Evolutionary conservation across 805 yeast genomes (phyloP), one percentile per base, ranked within the genome.

Genomic region (Cyberlindnera meyerae): DNA sequence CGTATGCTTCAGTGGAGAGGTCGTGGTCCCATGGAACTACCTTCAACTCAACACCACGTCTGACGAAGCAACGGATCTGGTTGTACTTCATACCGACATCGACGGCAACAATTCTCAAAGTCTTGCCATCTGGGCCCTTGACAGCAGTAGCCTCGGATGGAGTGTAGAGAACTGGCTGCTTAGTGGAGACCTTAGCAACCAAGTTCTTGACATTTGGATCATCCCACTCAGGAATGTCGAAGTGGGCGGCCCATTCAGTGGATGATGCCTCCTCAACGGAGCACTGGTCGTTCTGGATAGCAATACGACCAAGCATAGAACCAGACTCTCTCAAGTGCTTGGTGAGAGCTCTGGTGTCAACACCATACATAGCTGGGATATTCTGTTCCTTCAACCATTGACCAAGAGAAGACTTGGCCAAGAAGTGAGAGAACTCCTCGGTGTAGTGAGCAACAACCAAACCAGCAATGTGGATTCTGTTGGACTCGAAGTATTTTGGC

Each of bases 61-160:
- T 77, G 41, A 93, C 87, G 48, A 93, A 90, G 64, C 98, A 93
- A 64, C 99, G 82, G 57, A 93, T 86, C 70, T 93, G 99, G 67
- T 93, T 93, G 70, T 71, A 90, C 67, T 93, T 93, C 86, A 93
- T 85, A 74, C 99, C 99, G 40, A 89, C 96, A 65, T 93, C 99
- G 45, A 93, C 71, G 16, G 96, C 96, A 26, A 93, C 63, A 47
- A 93, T 83, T 62, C 93, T 79, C 48, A 90, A 63, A 29, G 79
- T 68, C 55, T 82, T 79, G 34, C 96, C 96, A 58, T 81, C 66
- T 51, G 79, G 73, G 49, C 85, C 78, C 54, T 68, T 73, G 51
- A 73, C 68, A 20, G 75, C 64, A 24, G 62, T 61, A 29, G 67
- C 68, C 12, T 71, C 57, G 41, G 77, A 75, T 35, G 97, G 97